Evolutionary conservation across 306 rosid genomes (phyloP), one percentile per base, ranked within the genome.

Genomic region (Comarum palustre): DNA sequence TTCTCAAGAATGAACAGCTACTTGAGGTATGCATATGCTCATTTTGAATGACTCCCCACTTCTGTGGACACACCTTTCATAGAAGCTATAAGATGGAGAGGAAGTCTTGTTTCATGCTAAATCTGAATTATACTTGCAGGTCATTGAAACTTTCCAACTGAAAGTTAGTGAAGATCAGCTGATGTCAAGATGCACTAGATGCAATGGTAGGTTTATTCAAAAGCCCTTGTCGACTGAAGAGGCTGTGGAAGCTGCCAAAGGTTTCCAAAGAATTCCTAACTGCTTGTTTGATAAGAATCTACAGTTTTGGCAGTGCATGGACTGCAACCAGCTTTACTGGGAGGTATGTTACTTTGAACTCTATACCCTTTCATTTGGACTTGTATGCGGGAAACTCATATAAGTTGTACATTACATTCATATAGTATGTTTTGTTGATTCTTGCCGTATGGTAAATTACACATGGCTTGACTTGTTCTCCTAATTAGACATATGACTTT

Each of bases 221-320:
- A 93, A 86, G 78, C 92, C 96, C 65, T 82, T 90, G 69, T 29
- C 88, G 20, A 87, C 91, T 24, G 97, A 89, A 84, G 98, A 93
- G 82, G 97, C 97, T 70, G 75, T 85, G 42, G 87, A 85, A 83
- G 98, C 96, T 47, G 94, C 98, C 5, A 91, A 87, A 81, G 90
- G 96, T 76, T 93, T 93, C 75, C 98, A 93, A 75, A 88, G 80
- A 81, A 91, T 93, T 60, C 96, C 97, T 16, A 73, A 65, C 74
- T 93, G 97, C 89, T 83, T 93, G 82, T 90, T 90, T 80, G 73
- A 91, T 82, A 89, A 85, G 89, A 89, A 93, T 80, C 66, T 93
- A 75, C 90, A 86, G 84, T 93, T 93, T 82, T 93, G 98, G 97
- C 94, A 86, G 86, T 89, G 96, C 82, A 87, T 78, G 92, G 96